Percentiles rank a stretch among this genome's conserved stretches.
Evolutionary conservation across 2,329 filamentous ascomycete species (phyloP).

Genomic region (Coniochaeta sp.): DNA sequence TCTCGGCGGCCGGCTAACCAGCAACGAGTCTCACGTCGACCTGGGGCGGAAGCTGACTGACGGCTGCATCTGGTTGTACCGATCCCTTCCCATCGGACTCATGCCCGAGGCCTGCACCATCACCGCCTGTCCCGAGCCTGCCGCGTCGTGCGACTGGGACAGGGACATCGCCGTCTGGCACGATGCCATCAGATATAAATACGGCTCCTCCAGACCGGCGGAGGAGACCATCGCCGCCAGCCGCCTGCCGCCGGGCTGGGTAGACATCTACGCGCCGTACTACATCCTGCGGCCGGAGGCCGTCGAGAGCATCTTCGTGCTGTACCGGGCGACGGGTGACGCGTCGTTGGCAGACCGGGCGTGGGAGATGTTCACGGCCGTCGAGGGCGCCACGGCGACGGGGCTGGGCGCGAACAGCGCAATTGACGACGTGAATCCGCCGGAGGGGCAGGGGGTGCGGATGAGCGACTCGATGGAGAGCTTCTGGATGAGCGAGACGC

Average conservation of each 20-base stretch:
- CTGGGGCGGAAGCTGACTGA: neutral
- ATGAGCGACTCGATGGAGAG: slow-evolving; percentile 4
- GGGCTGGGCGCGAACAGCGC: neutral
- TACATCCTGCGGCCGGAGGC: neutral
- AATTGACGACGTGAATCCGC: neutral
- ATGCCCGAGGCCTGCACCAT: neutral
- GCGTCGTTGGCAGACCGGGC: neutral
- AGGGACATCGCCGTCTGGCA: neutral
- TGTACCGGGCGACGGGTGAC: neutral
- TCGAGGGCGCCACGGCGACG: neutral
- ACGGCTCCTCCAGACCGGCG: neutral
- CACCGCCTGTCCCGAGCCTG: neutral
- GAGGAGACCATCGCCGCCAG: slow-evolving; percentile 1
- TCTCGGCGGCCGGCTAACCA: neutral
- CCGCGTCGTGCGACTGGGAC: neutral
- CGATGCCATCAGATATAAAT: neutral
- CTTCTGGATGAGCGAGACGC: slow-evolving; percentile 3
- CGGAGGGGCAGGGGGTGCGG: neutral
- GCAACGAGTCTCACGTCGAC: slow-evolving; percentile 1
- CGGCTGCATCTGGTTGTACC: slow-evolving; percentile 1
- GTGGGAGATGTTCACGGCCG: neutral
- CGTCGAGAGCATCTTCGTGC: neutral
- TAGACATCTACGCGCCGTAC: neutral
- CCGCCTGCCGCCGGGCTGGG: neutral
- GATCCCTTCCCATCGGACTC: neutral